Base-by-base conservation (phyloP, 2,329 filamentous ascomycete genomes). In the Zymoseptoria brevis region DNA sequence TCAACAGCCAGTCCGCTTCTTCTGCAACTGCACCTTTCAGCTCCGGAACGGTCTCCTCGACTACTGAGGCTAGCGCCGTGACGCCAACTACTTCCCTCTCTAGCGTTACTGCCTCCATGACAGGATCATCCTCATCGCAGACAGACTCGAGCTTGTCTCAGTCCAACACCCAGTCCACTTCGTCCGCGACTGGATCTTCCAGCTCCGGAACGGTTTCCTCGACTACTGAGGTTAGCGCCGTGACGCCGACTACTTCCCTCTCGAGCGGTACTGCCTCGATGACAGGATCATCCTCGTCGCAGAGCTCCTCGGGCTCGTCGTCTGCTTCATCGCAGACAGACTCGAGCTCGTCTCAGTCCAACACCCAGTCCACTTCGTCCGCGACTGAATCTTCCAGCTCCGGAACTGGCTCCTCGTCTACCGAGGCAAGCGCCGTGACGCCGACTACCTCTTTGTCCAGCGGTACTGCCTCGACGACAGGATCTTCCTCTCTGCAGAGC, bases 11-110 rank as follows among this genome's bases (percentile, higher is more conserved):
- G 35, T 16, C 11, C 4, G 59, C 50, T 19, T 62, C 62, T 11
- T 62, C 60, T 19, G 55, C 48, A 7, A 54, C 48, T 13, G 60
- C 50, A 16, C 22, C 48, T 8, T 52, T 53, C 19, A 62, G 57
- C n/a, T n/a, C n/a, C n/a, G n/a, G n/a, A n/a, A n/a, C n/a, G n/a
- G n/a, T n/a, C n/a, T n/a, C n/a, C n/a, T n/a, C n/a, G n/a, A n/a
- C n/a, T n/a, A n/a, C n/a, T n/a, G n/a, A n/a, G n/a, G n/a, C n/a
- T n/a, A n/a, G n/a, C n/a, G n/a, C n/a, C n/a, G n/a, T n/a, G n/a
- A n/a, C n/a, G n/a, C n/a, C n/a, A n/a, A n/a, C n/a, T n/a, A n/a
- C n/a, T n/a, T n/a, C n/a, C n/a, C n/a, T n/a, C n/a, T n/a, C n/a
- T n/a, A n/a, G n/a, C n/a, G n/a, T n/a, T n/a, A n/a, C n/a, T n/a